Evolutionary conservation across 768 basidiomycete species (phyloP), one percentile per base, ranked within the genome.

Genomic region (Boletus rubropictus): DNA sequence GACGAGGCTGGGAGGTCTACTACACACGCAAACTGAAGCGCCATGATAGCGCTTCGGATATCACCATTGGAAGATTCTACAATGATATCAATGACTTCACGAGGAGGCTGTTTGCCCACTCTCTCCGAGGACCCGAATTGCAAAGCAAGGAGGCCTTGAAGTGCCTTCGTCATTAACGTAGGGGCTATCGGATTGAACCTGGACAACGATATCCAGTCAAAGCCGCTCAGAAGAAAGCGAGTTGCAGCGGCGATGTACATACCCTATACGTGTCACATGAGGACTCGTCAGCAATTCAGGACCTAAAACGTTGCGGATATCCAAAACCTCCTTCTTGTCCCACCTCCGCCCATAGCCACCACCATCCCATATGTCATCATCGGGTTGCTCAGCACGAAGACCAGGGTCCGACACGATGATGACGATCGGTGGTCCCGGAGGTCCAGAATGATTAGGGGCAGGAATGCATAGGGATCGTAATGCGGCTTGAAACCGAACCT

Each of bases 101-200:
- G 81, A 0, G 82, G 71, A 0, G 82, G 82, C 6, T 67, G 65
- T 11, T 62, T 59, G 3, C 64, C 58, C 14, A 38, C 27, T 28
- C 35, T 53, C 15, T 24, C 41, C 27, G 58, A 47, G 18, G 69
- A 56, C 15, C 73, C 54, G 54, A 78, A 78, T 63, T 85, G 75
- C 22, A 54, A 60, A 25, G 69, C 58, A 29, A 84, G 59, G 51
- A 92, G 62, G 14, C 71, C 57, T 56, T 84, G 81, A 1, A 99
- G 72, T 0, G 90, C 91, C 58, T 83, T 86, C 34, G 75, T 78
- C 68, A 96, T 76, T 37, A 93, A 75, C 0, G 95, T 97, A 0
- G 82, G 76, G 0, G 96, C 92, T 39, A 99, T 84, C 0, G 95
- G 86, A 53, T 96, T 91, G 69, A 97, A 97, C 36, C 93, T 95